These are phyloP conservation scores for Saccharomyces hybrid DNA, from an alignment of 1,139 yeast species.

Conservation along the genomic window DNA sequence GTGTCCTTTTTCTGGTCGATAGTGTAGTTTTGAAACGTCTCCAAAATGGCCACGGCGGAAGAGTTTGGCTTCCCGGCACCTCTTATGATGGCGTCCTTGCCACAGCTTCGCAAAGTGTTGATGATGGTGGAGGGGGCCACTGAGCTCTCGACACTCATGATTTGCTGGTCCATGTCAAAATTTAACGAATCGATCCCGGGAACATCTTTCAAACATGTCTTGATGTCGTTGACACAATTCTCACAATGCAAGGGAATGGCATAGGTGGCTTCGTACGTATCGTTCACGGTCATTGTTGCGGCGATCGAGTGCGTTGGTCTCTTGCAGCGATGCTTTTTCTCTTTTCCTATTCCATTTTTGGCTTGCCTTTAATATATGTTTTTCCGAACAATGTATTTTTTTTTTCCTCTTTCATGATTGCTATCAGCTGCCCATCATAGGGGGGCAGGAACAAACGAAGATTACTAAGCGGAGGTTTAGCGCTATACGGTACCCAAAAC, in stretches of 20 bases:
- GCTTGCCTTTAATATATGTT: background rate
- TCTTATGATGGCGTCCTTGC: slow-evolving; percentile 83
- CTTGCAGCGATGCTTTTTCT: background rate
- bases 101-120: slow-evolving; percentile 32
- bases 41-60: slow-evolving; percentile 88
- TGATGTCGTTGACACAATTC: slow-evolving; percentile 19
- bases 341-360: background rate
- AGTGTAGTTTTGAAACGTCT: slow-evolving; percentile 44
- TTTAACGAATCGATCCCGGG: slow-evolving; percentile 17
- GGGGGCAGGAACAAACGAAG: background rate
- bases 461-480: background rate
- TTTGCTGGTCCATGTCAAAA: slow-evolving; percentile 19
- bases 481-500: background rate
- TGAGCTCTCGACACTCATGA: slow-evolving; percentile 21
- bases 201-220: slow-evolving; percentile 14
- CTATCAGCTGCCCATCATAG: background rate
- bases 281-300: slow-evolving; percentile 11
- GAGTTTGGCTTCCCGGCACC: slow-evolving; percentile 86
- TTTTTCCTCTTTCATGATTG: background rate
- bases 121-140: slow-evolving; percentile 27
- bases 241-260: slow-evolving; percentile 26
- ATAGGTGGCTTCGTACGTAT: slow-evolving; percentile 27
- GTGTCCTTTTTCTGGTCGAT: slow-evolving; percentile 36
- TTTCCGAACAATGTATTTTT: background rate
- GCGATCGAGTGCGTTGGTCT: background rate